phyloP scores from a whole-genome alignment of 164 flowering plant species.

The Saururus chinensis region DNA sequence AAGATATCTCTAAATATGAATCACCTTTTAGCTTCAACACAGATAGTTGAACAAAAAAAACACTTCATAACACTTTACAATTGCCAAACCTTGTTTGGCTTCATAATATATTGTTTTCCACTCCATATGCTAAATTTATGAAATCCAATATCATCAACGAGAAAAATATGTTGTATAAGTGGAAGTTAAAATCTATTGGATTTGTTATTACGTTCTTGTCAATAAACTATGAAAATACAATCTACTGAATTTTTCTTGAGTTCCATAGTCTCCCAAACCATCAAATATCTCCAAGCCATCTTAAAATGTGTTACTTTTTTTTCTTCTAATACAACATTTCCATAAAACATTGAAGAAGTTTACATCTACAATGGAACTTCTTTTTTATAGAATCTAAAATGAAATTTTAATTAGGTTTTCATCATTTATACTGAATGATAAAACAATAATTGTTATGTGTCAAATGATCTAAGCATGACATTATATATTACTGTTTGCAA shows the following conservation, averaged over 20 bases:
- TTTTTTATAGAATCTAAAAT: too few species aligned
- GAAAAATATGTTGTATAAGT: background rate
- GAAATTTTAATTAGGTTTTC: background rate
- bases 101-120: too few species aligned
- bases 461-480: too few species aligned
- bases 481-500: background rate
- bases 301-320: background rate
- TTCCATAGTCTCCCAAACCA: conserved; percentile 22
- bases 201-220: background rate
- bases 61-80: too few species aligned
- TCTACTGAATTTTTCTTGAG: background rate
- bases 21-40: too few species aligned
- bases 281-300: conserved; percentile 17
- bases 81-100: too few species aligned
- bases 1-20: too few species aligned
- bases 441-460: background rate
- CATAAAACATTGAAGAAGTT: background rate
- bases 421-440: background rate
- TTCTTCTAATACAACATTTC: background rate
- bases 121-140: background rate
- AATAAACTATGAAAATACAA: background rate
- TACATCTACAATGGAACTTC: too few species aligned
- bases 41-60: too few species aligned
- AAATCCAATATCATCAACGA: background rate
- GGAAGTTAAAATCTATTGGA: background rate